These are phyloP conservation scores for Mytilinidion resinicola DNA, from an alignment of 495 filamentous ascomycete genomes.

Conservation along the genomic window DNA sequence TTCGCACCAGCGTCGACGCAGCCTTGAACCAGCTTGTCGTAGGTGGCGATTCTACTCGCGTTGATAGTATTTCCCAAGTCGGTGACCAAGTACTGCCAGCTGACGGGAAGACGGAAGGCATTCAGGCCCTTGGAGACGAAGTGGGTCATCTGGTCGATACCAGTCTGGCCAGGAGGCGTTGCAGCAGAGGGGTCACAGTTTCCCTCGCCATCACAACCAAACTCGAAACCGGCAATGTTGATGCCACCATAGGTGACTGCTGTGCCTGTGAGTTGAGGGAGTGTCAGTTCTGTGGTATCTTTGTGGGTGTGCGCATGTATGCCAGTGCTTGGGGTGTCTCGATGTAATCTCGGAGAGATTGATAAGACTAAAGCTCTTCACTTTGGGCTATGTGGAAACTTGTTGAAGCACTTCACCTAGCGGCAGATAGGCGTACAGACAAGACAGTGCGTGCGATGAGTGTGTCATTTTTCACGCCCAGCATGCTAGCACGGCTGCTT, in stretches of 20 bases:
- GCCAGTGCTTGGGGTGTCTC: too few relatives aligned
- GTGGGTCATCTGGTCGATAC: conserved; percentile 50
- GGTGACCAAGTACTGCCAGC: conserved; percentile 53
- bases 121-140: conserved; percentile 49
- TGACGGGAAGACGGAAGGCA: conserved; percentile 51
- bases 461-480: too few relatives aligned
- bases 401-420: too few relatives aligned
- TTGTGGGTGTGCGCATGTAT: too few relatives aligned
- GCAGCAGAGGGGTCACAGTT: conserved; percentile 31
- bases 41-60: conserved; percentile 44
- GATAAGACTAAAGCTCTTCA: too few relatives aligned
- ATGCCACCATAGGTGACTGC: conserved; percentile 36
- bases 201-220: conserved; percentile 47
- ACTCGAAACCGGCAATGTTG: conserved; percentile 45
- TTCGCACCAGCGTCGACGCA: conserved; percentile 50
- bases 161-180: conserved; percentile 14
- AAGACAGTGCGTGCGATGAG: too few relatives aligned
- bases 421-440: too few relatives aligned
- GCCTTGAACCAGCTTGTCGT: conserved; percentile 52
- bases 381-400: too few relatives aligned
- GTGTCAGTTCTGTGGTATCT: too few relatives aligned
- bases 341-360: too few relatives aligned
- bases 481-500: too few relatives aligned
- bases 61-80: conserved; percentile 45
- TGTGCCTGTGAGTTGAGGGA: neutral